These are phyloP conservation scores for Suillus variegatus DNA, from an alignment of 768 basidiomycete genomes.

Conservation along the genomic window DNA sequence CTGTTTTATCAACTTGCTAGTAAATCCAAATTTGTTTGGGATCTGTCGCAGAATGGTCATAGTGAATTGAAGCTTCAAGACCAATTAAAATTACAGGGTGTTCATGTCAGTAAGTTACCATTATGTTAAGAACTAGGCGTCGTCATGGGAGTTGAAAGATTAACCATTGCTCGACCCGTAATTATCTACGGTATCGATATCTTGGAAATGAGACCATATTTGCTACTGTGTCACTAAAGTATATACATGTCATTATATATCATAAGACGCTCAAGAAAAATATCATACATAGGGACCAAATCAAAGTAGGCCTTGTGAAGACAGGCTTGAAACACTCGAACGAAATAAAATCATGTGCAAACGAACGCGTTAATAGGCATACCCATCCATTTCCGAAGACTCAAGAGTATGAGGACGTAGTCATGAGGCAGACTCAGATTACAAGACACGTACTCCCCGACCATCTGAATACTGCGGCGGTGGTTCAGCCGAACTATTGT, in stretches of 20 bases:
- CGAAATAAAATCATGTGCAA: not conserved
- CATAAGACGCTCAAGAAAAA: not conserved
- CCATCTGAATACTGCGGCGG: slow-evolving; percentile 71
- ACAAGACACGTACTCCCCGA: slow-evolving; percentile 25
- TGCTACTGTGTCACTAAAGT: not conserved
- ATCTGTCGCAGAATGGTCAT: not conserved
- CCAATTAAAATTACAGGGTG: not conserved
- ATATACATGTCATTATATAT: not conserved
- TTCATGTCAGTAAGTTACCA: too few relatives aligned
- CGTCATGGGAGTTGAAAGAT: too few relatives aligned
- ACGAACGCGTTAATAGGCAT: not conserved
- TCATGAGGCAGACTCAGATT: not conserved
- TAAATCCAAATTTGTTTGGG: not conserved
- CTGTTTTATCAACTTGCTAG: not conserved
- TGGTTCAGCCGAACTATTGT: slow-evolving; percentile 64
- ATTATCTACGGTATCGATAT: too few relatives aligned
- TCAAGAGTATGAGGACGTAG: not conserved
- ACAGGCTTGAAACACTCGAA: not conserved
- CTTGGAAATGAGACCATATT: not conserved
- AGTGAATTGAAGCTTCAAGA: not conserved
- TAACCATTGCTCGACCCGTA: too few relatives aligned
- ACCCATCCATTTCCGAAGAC: not conserved
- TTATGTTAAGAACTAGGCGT: too few relatives aligned
- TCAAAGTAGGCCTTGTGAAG: not conserved
- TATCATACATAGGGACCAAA: not conserved